Percentiles rank a stretch among this genome's conserved stretches.
Evolutionary conservation across 805 yeast species (phyloP).

Genomic region (Tetrapisispora namnaoensis): DNA sequence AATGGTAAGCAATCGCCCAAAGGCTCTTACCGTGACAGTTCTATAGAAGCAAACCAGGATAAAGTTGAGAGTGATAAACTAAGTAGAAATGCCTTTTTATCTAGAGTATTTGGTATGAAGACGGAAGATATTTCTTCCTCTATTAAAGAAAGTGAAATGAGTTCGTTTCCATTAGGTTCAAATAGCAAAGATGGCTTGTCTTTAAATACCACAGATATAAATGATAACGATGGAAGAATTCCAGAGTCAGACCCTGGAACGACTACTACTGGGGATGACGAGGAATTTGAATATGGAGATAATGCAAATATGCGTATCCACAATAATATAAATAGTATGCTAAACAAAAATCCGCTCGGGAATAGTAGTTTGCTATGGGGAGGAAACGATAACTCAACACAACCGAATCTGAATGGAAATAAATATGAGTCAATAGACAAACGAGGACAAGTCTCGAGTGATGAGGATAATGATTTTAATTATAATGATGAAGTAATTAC

Average conservation of each 20-base stretch:
- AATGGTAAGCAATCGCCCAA: background rate
- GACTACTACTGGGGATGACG: slow-evolving; percentile 21
- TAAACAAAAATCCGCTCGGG: no score
- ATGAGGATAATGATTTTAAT: slow-evolving; percentile 12
- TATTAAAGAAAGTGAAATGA: slow-evolving; percentile 22
- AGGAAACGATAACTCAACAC: background rate
- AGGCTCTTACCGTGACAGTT: no score
- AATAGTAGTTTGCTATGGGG: background rate
- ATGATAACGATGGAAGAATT: slow-evolving; percentile 16
- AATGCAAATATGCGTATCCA: background rate
- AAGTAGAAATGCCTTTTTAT: slow-evolving; percentile 22
- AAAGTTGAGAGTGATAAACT: slow-evolving; percentile 1
- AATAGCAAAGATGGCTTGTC: background rate
- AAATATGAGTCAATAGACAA: slow-evolving; percentile 17
- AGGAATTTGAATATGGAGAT: slow-evolving; percentile 4
- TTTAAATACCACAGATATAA: background rate
- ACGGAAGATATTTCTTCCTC: slow-evolving; percentile 23
- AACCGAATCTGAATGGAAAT: background rate
- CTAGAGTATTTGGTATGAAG: slow-evolving; percentile 27
- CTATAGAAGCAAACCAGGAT: background rate
- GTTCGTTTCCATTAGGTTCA: slow-evolving; percentile 11
- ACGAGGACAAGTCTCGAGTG: slow-evolving; percentile 33
- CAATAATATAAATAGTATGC: background rate
- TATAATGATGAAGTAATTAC: background rate
- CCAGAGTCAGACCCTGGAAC: slow-evolving; percentile 30